These are phyloP conservation scores for Tagetes patula DNA, from an alignment of 129 eudicot species.

Conservation along the genomic window DNA sequence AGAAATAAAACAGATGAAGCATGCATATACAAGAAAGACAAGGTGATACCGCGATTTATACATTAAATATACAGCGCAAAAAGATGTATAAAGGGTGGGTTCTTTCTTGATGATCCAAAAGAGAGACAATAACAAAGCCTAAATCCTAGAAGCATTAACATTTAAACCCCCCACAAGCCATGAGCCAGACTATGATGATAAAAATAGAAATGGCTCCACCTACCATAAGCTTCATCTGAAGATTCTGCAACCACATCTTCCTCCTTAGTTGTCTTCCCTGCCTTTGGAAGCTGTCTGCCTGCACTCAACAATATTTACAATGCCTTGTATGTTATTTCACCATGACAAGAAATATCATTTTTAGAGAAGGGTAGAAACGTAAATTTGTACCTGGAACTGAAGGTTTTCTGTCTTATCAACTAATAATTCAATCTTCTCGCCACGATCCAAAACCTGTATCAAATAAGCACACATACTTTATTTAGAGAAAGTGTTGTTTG, in stretches of 20 bases:
- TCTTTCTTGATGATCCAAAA: neutral
- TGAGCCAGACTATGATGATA: slow-evolving; percentile 66
- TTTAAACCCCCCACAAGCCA: slow-evolving; percentile 65
- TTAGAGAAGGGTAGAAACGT: neutral
- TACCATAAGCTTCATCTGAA: slow-evolving; percentile 75
- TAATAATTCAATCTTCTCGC: slow-evolving; percentile 92
- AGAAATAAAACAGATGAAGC: slow-evolving; percentile 9
- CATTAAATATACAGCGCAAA: slow-evolving; percentile 7
- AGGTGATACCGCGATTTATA: slow-evolving; percentile 26
- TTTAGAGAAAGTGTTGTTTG: neutral
- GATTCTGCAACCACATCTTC: slow-evolving; percentile 93
- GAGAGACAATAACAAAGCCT: slow-evolving; percentile 12
- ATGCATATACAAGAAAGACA: slow-evolving; percentile 28
- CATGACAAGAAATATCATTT: neutral
- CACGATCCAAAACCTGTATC: slow-evolving; percentile 89
- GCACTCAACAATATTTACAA: slow-evolving; percentile 17
- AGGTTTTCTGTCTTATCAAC: slow-evolving; percentile 98
- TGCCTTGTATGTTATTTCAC: neutral
- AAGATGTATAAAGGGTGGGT: slow-evolving; percentile 15
- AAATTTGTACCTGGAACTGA: slow-evolving; percentile 74
- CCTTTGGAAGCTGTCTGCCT: slow-evolving; percentile 94
- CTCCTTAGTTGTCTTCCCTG: slow-evolving; percentile 82
- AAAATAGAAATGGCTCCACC: slow-evolving; percentile 57
- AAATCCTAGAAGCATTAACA: slow-evolving; percentile 30
- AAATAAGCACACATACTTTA: slow-evolving; percentile 4